These are phyloP conservation scores for Neonectria ditissima DNA, from an alignment of 2,329 filamentous ascomycete species.

Conservation along the genomic window DNA sequence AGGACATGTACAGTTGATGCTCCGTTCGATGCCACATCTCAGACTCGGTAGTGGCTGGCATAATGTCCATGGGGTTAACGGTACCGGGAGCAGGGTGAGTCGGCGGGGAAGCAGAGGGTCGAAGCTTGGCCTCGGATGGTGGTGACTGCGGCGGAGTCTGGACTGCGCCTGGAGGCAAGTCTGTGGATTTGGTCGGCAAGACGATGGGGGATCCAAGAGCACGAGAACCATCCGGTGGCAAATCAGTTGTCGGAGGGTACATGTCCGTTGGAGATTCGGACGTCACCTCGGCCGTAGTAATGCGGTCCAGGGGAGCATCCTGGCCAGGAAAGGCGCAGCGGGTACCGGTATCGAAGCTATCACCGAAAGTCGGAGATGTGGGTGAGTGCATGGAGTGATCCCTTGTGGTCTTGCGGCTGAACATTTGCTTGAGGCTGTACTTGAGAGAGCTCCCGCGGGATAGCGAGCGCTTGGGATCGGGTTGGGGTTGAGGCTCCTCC, in stretches of 20 bases:
- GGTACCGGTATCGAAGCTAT: constrained; percentile 28
- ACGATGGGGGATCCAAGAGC: constrained; percentile 41
- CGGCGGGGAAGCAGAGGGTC: constrained; percentile 47
- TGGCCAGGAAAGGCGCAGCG: constrained; percentile 21
- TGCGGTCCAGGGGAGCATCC: constrained; percentile 38
- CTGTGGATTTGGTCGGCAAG: constrained; percentile 24
- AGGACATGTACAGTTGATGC: constrained; percentile 49
- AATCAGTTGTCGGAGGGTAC: constrained; percentile 31
- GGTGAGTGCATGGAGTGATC: constrained; percentile 47
- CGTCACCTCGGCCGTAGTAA: constrained; percentile 39
- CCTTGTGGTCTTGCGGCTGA: constrained; percentile 50
- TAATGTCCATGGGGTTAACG: constrained; percentile 66
- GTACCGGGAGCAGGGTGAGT: constrained; percentile 57
- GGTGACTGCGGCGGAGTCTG: constrained; percentile 46
- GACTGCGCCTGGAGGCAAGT: constrained; percentile 29
- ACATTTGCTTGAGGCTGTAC: constrained; percentile 51
- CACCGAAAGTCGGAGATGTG: constrained; percentile 36
- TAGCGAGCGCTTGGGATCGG: constrained; percentile 42
- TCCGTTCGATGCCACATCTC: constrained; percentile 54
- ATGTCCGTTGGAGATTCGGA: constrained; percentile 50
- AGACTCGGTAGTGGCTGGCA: constrained; percentile 56
- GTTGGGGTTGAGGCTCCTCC: constrained; percentile 38
- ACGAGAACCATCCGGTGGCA: constrained; percentile 31
- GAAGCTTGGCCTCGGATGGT: constrained; percentile 38
- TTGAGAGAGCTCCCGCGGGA: constrained; percentile 52